Base-by-base conservation (phyloP, 176 grass and related monocot genomes). In the Oryza punctata region DNA sequence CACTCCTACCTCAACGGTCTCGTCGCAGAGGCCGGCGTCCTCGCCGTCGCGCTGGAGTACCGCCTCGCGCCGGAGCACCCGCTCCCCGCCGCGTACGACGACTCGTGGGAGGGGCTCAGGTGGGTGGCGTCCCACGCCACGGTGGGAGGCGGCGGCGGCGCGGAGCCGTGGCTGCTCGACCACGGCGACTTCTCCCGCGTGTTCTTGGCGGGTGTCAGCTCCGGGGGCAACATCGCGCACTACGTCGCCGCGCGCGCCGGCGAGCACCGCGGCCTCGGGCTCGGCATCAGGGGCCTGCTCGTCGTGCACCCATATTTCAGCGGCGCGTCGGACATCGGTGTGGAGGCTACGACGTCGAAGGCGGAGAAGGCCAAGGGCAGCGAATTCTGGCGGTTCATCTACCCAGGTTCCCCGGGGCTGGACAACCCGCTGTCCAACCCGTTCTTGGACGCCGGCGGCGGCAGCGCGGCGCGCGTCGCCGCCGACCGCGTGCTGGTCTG, bases 41-140 rank as follows among this genome's bases (percentile, higher is more conserved):
- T 94, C 28, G 88, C 88, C 0, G 86, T 94, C 16, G 57, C 95
- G 15, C 50, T 88, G 12, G 90, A 97, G 85, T 98, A 95, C 89
- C 92, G 92, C 69, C 91, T 98, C 67, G 92, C 89, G 12, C 92
- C 91, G 30, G 92, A 95, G 89, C 83, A 93, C 87, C 91, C 85
- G 44, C 82, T 98, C 27, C 95, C 95, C 0, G 82, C 93, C 0
- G 87, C 90, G 7, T 91, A 94, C 70, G 88, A 95, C 1, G 95
- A 98, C 78, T 84, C 90, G 0, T 63, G 83, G 59, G 75, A 82
- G 2, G 92, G 80, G 19, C 79, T 94, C 66, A 65, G 64, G 77
- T 97, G 94, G 94, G 89, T 97, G 38, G 76, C 80, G 5, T 90
- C 89, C 52, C 92, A 94, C 73, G 82, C 91, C 76, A 19, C 73